Percentiles rank a stretch among this genome's conserved stretches.
Conservation (phyloP, 192 early-diverging fungal species). For the Coemansia sp. region DNA sequence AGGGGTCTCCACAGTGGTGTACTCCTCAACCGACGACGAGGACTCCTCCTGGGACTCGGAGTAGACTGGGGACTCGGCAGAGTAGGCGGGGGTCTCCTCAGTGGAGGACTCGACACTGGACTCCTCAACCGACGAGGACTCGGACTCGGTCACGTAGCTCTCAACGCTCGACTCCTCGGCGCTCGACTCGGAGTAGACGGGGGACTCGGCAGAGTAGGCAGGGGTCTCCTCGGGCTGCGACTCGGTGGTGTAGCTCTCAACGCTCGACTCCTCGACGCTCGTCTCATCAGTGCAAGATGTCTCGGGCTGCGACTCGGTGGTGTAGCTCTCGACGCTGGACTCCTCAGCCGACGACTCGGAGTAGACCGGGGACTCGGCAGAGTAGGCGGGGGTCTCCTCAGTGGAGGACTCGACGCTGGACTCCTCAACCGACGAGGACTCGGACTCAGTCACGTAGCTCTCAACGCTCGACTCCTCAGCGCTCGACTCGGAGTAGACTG, state of each 20-base stretch:
- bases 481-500: background rate
- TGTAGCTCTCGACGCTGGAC: constrained; percentile 7
- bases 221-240: constrained; percentile 1
- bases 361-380: background rate
- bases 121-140: constrained; percentile 4
- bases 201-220: background rate
- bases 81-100: background rate
- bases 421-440: constrained; percentile 8
- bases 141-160: constrained; percentile 12
- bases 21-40: no score
- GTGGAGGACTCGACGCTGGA: background rate
- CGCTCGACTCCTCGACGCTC: background rate
- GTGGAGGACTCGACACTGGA: background rate
- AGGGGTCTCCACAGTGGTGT: constrained; percentile 16
- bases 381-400: constrained; percentile 2
- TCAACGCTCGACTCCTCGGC: background rate
- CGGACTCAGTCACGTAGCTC: background rate
- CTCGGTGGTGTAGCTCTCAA: constrained; percentile 10
- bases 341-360: background rate
- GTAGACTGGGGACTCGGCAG: background rate
- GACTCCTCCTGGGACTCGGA: no score
- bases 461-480: no score
- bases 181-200: background rate
- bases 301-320: background rate
- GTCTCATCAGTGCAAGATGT: background rate